Evolutionary conservation across 164 flowering plant species (phyloP).

Genomic region (Annona squamosa): DNA sequence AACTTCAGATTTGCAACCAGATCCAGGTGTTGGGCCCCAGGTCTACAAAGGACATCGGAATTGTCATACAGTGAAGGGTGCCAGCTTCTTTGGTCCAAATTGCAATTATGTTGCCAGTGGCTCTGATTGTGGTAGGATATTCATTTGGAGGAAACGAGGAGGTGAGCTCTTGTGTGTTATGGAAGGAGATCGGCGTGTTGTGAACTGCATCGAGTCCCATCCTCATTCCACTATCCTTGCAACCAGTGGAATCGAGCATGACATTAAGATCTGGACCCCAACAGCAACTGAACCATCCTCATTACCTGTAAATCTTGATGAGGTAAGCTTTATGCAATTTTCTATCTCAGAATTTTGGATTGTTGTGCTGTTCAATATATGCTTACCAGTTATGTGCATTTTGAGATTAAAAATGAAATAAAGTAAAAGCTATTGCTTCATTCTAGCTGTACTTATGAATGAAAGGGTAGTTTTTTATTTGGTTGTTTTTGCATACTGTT

Average conservation of each 20-base stretch:
- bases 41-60: constrained; percentile 77
- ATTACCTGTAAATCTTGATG: constrained; percentile 47
- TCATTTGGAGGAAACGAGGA: constrained; percentile 87
- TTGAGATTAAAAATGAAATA: neutral
- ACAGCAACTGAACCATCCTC: constrained; percentile 55
- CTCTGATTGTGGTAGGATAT: constrained; percentile 92
- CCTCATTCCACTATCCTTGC: constrained; percentile 76
- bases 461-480: constrained; percentile 22
- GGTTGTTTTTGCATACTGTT: constrained; percentile 37
- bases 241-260: constrained; percentile 82
- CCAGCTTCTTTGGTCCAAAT: constrained; percentile 75
- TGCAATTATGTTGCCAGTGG: constrained; percentile 93
- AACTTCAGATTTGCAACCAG: constrained; percentile 23
- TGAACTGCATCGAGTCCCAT: constrained; percentile 85
- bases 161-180: constrained; percentile 86
- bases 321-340: constrained; percentile 39
- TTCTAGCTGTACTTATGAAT: neutral
- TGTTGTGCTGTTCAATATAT: neutral
- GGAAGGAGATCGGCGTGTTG: constrained; percentile 76
- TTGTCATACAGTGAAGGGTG: constrained; percentile 81
- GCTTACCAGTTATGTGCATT: neutral
- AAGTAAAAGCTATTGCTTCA: neutral
- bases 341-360: constrained; percentile 1
- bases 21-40: constrained; percentile 37
- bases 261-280: constrained; percentile 88